Conservation (phyloP, 192 early-diverging fungal species). For the Kickxella alabastrina region DNA sequence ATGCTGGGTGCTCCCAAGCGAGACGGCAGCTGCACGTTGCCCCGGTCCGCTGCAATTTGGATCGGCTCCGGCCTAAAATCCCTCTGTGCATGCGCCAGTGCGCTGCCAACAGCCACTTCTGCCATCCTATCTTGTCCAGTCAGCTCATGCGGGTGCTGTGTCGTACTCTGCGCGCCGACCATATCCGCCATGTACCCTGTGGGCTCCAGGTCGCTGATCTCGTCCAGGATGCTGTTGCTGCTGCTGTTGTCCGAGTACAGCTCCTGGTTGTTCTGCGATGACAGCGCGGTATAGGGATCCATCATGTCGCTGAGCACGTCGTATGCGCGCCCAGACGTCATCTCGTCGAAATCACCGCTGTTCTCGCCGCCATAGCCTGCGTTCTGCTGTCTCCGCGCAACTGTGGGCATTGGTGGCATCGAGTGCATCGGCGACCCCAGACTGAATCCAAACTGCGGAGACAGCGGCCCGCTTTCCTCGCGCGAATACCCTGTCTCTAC, state of each 20-base stretch:
- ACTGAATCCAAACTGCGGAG: neutral
- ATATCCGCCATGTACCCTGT: constrained; percentile 6
- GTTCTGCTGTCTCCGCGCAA: no score
- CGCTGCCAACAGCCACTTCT: neutral
- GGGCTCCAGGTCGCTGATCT: constrained; percentile 27
- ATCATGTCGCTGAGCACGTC: constrained; percentile 42
- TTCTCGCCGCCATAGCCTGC: constrained; percentile 3
- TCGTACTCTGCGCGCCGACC: neutral
- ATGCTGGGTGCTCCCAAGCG: neutral
- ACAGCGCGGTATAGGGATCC: constrained; percentile 33
- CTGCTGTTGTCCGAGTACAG: constrained; percentile 38
- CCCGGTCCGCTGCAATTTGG: neutral
- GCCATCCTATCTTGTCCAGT: no score
- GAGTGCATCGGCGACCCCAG: neutral
- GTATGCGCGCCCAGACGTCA: constrained; percentile 36
- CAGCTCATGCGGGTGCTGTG: no score
- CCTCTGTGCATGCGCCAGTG: neutral
- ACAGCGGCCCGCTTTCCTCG: constrained; percentile 9
- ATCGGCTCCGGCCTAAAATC: neutral
- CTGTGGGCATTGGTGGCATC: no score
- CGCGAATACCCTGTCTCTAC: no score
- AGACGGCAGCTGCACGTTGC: neutral
- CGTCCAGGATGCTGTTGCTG: constrained; percentile 33
- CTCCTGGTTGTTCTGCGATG: constrained; percentile 22
- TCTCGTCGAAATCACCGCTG: constrained; percentile 19